Evolutionary conservation across 306 rosid species (phyloP), one percentile per base, ranked within the genome.

Genomic region (Quercus mongolica): DNA sequence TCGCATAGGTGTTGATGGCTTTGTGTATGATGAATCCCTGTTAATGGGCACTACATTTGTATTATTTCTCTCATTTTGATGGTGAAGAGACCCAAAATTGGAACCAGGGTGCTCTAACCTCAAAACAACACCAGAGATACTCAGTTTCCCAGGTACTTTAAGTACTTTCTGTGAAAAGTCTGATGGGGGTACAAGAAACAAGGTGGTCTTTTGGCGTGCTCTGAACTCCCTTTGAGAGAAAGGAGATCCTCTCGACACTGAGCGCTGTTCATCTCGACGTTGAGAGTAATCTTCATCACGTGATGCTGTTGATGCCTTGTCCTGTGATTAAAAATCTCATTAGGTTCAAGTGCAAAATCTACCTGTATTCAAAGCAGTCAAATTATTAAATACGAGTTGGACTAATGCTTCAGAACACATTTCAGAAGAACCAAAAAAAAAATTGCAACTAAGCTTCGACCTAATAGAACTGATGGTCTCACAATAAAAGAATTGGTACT

Each of bases 161-260:
- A n/a, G n/a, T n/a, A n/a, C n/a, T n/a, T n/a, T n/a, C n/a, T n/a
- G n/a, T n/a, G n/a, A n/a, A n/a, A n/a, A n/a, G n/a, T n/a, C n/a
- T n/a, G n/a, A n/a, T n/a, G n/a, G n/a, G n/a, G n/a, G n/a, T n/a
- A n/a, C n/a, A n/a, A n/a, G n/a, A n/a, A n/a, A n/a, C n/a, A n/a
- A n/a, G n/a, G n/a, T n/a, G n/a, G n/a, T n/a, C n/a, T n/a, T n/a
- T 71, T 83, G 87, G 59, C 81, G 84, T 74, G 86, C 90, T 79
- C 91, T 87, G 57, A 80, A 80, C 84, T 94, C 97, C 81, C 87
- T 89, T 67, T 86, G 84, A 5, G 78, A 71, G 83, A 86, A 84
- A 85, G 98, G 90, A 78, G 97, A 91, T 74, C 87, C 97, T 87
- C 91, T 89, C 54, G 69, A 54, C 65, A 83, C 81, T 49, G 89